Evolutionary conservation across 2,329 filamentous ascomycete species (phyloP), one percentile per base, ranked within the genome.

Genomic region (Apiospora phragmitis): DNA sequence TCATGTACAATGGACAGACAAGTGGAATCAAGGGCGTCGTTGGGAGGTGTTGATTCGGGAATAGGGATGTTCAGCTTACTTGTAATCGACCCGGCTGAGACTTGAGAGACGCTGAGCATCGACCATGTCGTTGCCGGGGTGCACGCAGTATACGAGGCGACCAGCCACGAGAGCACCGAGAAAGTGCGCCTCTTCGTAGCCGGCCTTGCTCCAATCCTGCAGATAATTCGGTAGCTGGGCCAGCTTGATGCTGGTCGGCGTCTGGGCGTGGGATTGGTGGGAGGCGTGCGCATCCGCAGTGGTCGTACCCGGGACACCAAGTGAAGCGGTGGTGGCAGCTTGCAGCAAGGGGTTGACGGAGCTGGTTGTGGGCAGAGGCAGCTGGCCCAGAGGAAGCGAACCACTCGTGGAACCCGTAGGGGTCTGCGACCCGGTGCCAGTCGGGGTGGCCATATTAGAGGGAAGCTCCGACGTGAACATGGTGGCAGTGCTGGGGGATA

Each of bases 401-500:
- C 78, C 91, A 78, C 80, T 85, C 79, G 85, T 88, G 73, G 84
- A 88, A 75, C 84, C 87, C 2, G 93, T 94, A 0, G 96, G 97
- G 1, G 95, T 98, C 81, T 97, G 96, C 21, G 94, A 90, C 43
- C 95, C 95, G 0, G 95, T 98, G 26, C 94, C 95, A 14, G 92
- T 88, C 1, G 96, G 96, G 0, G 96, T 98, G 41, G 93, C 94
- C 79, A 98, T 89, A 82, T 96, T 95, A 11, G 94, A 98, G 9
- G 96, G 96, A 47, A 98, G 90, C 81, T 99, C 96, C 29, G 94
- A 97, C 45, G 95, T 97, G 86, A 98, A 98, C 77, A 98, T 98
- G 55, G 95, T 98, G 68, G 94, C 94, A 1, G 94, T 95, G 38
- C 92, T 95, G 0, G 96, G 96, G 1, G 95, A 97, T 75, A 99